Conservation (phyloP, 2,329 filamentous ascomycete species). For the Fusarium udum region DNA sequence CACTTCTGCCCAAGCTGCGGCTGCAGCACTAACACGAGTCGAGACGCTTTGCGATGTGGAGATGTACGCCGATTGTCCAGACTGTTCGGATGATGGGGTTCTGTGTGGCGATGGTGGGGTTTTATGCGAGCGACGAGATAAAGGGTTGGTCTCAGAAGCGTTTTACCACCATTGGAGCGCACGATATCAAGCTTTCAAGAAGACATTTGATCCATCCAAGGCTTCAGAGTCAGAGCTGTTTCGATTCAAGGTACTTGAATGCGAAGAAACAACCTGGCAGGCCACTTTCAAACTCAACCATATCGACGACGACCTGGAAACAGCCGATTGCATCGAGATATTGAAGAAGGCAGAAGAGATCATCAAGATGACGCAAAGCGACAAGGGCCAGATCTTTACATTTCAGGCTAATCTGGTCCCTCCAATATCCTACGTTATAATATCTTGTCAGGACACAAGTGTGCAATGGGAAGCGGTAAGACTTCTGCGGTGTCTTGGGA, state of each 20-base stretch:
- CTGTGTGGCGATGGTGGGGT: background rate
- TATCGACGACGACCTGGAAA: background rate
- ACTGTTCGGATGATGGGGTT: background rate
- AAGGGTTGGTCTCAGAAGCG: background rate
- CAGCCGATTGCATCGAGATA: background rate
- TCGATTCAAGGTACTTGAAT: constrained; percentile 3
- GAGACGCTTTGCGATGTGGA: background rate
- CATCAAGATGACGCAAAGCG: background rate
- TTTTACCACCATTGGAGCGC: constrained; percentile 13
- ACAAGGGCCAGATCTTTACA: background rate
- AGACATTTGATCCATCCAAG: background rate
- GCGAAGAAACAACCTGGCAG: constrained; percentile 1
- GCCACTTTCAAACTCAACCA: background rate
- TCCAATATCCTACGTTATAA: constrained; percentile 9
- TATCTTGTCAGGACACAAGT: constrained; percentile 2
- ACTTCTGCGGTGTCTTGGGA: background rate
- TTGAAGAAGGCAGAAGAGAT: background rate
- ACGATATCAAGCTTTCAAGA: background rate
- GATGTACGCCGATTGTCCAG: background rate
- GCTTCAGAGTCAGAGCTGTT: background rate
- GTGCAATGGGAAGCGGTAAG: constrained; percentile 15
- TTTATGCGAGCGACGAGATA: background rate
- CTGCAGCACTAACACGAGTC: background rate
- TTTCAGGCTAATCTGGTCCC: constrained; percentile 10
- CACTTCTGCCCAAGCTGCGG: constrained; percentile 1